A percentile compares a stretch with the other conserved stretches of the same genome.
Evolutionary conservation across 371 early-diverging fungal species (phyloP).

Genomic region (Circinella umbellata): DNA sequence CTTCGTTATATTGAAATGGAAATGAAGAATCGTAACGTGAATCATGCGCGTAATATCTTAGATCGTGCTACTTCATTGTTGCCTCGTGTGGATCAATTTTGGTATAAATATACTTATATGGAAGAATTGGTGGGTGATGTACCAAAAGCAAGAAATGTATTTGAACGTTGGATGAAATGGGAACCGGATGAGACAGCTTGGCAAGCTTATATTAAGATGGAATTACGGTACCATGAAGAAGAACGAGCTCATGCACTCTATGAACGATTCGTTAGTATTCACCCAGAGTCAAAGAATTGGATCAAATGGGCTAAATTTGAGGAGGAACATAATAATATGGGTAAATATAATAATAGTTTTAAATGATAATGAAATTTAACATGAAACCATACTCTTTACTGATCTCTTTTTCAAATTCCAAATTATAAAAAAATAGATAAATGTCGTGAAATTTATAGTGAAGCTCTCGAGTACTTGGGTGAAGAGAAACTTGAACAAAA

Average conservation of each 20-base stretch:
- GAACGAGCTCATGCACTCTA: conserved; percentile 84
- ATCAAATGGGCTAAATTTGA: conserved; percentile 96
- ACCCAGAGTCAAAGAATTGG: conserved; percentile 96
- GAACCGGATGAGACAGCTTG: conserved; percentile 93
- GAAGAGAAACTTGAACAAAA: conserved; percentile 91
- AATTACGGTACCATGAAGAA: conserved; percentile 85
- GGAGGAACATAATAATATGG: conserved; percentile 77
- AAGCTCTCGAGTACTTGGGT: conserved; percentile 88
- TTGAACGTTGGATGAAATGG: conserved; percentile 99
- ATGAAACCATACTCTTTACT: too few species aligned
- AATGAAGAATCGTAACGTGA: conserved; percentile 92
- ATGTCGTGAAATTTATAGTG: conserved; percentile 84
- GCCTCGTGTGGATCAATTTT: conserved; percentile 95
- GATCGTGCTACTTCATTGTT: conserved; percentile 91
- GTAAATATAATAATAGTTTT: conserved; percentile 28
- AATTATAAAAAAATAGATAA: conserved; percentile 68
- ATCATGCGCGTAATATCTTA: conserved; percentile 91
- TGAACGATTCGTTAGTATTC: conserved; percentile 85
- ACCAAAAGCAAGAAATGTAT: conserved; percentile 88
- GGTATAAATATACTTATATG: conserved; percentile 98
- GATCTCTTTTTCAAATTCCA: not conserved
- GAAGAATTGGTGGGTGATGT: conserved; percentile 95
- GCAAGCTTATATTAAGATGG: conserved; percentile 94
- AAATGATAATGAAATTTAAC: too few species aligned
- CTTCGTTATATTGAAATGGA: conserved; percentile 96